phyloP scores from a whole-genome alignment of 495 filamentous ascomycete species.

The Xylaria sp. region DNA sequence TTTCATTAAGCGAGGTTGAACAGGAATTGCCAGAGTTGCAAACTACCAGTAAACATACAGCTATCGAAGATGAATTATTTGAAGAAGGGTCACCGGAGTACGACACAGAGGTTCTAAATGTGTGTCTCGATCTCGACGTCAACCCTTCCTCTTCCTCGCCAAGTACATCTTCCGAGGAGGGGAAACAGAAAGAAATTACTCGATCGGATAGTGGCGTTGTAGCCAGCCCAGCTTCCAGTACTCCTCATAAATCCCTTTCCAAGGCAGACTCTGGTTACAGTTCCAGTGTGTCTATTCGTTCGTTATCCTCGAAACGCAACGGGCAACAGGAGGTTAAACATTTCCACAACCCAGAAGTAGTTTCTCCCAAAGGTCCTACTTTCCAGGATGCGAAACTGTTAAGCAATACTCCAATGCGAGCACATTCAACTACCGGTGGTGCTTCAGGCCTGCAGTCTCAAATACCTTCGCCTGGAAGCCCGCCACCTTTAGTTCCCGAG shows the following conservation, averaged over 20 bases:
- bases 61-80: constrained; percentile 56
- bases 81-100: constrained; percentile 50
- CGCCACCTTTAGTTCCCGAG: constrained; percentile 1
- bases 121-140: constrained; percentile 49
- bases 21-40: constrained; percentile 43
- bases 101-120: constrained; percentile 47
- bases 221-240: constrained; percentile 46
- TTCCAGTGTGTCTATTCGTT: constrained; percentile 58
- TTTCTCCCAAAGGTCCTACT: not conserved
- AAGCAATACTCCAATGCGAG: not conserved
- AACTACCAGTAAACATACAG: constrained; percentile 55
- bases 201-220: constrained; percentile 55
- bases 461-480: not conserved
- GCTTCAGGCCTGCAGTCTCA: not conserved
- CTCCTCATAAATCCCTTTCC: constrained; percentile 48
- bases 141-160: constrained; percentile 40
- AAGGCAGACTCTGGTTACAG: constrained; percentile 66
- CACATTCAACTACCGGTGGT: not conserved
- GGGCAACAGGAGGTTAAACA: constrained; percentile 3
- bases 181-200: constrained; percentile 32
- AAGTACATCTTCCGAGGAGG: constrained; percentile 14
- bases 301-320: constrained; percentile 42
- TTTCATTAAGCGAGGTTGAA: constrained; percentile 15
- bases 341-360: not conserved
- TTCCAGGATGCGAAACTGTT: not conserved